phyloP scores from a whole-genome alignment of 2,329 filamentous ascomycete species.

The Fusarium tjaetaba region DNA sequence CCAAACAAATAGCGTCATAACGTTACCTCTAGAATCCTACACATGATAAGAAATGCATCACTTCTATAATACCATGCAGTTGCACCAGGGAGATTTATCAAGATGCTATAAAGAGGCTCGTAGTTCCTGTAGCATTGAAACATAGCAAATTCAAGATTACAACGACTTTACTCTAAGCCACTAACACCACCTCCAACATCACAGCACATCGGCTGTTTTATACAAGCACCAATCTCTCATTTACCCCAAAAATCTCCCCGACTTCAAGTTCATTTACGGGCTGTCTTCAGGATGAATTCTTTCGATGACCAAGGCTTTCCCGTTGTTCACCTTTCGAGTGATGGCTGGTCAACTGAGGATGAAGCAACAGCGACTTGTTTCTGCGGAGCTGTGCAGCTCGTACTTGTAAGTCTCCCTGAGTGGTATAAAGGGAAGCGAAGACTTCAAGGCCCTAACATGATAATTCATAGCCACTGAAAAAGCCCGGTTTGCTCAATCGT shows the following conservation, averaged over 20 bases:
- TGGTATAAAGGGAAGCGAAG: neutral
- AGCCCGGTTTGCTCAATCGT: neutral
- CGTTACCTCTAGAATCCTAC: neutral
- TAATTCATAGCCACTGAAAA: neutral
- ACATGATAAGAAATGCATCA: neutral
- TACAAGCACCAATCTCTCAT: neutral
- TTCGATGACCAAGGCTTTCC: neutral
- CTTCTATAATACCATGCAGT: neutral
- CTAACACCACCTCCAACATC: neutral
- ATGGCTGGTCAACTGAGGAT: slow-evolving; percentile 1
- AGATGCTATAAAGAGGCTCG: neutral
- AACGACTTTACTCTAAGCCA: neutral
- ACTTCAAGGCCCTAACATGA: neutral
- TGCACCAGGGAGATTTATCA: neutral
- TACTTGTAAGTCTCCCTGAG: neutral
- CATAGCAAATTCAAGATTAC: neutral
- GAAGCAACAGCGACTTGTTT: neutral
- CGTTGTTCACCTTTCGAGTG: neutral
- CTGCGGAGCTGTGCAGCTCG: neutral
- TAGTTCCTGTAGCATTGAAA: neutral
- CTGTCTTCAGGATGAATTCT: neutral
- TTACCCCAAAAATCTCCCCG: neutral
- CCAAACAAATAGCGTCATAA: neutral
- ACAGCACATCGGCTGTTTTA: neutral
- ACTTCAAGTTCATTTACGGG: neutral